Percentiles rank a stretch among this genome's conserved stretches.
phyloP scores from a whole-genome alignment of 2,329 filamentous ascomycete genomes.

The Aschersonia sp. region DNA sequence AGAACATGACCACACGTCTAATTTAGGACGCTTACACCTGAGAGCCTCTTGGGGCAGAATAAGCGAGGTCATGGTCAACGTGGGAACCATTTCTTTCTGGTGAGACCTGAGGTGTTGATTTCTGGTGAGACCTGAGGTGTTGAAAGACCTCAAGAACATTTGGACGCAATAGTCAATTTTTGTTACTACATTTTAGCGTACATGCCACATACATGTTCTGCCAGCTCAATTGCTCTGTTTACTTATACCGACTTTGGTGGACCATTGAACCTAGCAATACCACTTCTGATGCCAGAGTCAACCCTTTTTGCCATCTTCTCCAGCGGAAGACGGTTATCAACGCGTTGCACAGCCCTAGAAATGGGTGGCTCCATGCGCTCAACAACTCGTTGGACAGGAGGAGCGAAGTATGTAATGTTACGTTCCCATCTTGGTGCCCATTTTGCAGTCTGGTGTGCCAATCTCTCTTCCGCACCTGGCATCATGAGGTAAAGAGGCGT shows the following conservation, averaged over 20 bases:
- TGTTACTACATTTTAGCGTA: background rate
- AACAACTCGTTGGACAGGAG: constrained; percentile 30
- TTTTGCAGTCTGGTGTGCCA: constrained; percentile 37
- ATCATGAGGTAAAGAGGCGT: constrained; percentile 43
- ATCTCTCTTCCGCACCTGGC: constrained; percentile 38
- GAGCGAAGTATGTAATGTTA: constrained; percentile 37
- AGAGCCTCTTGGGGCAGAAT: background rate
- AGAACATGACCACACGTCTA: background rate
- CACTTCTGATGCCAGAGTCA: constrained; percentile 30
- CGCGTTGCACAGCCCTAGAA: constrained; percentile 26
- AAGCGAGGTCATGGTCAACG: too few relatives aligned
- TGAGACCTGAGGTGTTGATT: too few relatives aligned
- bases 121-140: too few relatives aligned
- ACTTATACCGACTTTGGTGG: constrained; percentile 7
- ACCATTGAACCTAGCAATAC: constrained; percentile 23
- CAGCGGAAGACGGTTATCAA: constrained; percentile 32
- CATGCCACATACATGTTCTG: background rate
- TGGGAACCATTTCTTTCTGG: too few relatives aligned
- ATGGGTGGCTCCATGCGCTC: constrained; percentile 34
- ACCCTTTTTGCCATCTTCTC: constrained; percentile 34
- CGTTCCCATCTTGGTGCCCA: constrained; percentile 47
- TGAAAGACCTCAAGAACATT: too few relatives aligned
- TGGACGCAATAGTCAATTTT: background rate
- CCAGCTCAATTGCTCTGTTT: background rate
- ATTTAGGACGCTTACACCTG: background rate